A percentile compares a stretch with the other conserved stretches of the same genome.
Evolutionary conservation across 2,329 filamentous ascomycete genomes (phyloP).

Genomic region (Colletotrichum abscissum): DNA sequence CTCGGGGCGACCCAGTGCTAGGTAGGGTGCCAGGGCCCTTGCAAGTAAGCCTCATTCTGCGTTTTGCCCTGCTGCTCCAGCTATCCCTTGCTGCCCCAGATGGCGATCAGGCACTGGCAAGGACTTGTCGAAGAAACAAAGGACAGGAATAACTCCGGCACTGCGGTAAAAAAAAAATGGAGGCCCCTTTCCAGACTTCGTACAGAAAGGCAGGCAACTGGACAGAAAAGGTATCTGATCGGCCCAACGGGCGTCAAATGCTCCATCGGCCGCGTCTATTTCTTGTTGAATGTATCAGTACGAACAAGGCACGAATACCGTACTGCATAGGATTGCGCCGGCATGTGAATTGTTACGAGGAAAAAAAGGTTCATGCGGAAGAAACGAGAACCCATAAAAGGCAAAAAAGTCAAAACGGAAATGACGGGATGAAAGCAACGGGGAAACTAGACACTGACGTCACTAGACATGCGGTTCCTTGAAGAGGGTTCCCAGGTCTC

Average conservation of each 20-base stretch:
- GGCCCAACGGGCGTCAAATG: not conserved
- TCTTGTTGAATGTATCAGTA: constrained; percentile 2
- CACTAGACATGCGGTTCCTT: constrained; percentile 25
- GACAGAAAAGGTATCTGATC: not conserved
- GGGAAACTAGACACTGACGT: constrained; percentile 29
- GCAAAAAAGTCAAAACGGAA: constrained; percentile 35
- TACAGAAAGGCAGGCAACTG: not conserved
- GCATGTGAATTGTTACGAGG: constrained; percentile 29
- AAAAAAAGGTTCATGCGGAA: constrained; percentile 14
- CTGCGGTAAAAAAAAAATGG: constrained; percentile 2
- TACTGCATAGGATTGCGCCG: not conserved
- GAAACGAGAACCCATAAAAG: constrained; percentile 10
- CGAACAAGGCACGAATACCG: not conserved
- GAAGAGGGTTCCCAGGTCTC: constrained; percentile 8
- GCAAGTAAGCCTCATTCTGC: constrained; percentile 34
- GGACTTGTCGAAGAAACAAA: constrained; percentile 1
- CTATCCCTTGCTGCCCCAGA: constrained; percentile 12
- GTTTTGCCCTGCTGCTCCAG: constrained; percentile 1
- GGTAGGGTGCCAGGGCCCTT: constrained; percentile 21
- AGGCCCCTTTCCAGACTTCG: not conserved
- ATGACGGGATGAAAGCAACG: constrained; percentile 43
- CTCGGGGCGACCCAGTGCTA: not conserved
- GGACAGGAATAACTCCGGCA: not conserved
- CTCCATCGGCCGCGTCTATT: constrained; percentile 3
- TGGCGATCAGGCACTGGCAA: constrained; percentile 26